Evolutionary conservation across 768 basidiomycete species (phyloP).

Genomic region (Cantharellus cinnabarinus): DNA sequence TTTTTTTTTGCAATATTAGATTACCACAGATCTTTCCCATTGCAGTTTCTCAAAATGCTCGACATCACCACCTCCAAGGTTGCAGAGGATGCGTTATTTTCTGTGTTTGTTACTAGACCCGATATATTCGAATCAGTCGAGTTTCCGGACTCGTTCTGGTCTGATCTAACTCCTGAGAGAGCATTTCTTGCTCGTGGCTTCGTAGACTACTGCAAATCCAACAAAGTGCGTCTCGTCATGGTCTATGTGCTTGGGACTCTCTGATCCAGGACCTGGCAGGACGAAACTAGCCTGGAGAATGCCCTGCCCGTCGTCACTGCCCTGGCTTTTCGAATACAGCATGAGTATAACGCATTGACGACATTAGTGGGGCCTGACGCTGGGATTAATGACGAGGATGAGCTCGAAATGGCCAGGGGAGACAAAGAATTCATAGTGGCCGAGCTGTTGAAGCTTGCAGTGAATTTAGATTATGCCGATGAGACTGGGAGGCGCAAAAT

Average conservation of each 20-base stretch:
- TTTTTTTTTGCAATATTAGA: neutral
- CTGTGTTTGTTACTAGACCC: conserved; percentile 42
- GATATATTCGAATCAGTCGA: conserved; percentile 48
- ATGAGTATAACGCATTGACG: conserved; percentile 45
- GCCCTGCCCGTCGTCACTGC: conserved; percentile 68
- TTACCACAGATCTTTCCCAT: conserved; percentile 10
- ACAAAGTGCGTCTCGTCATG: conserved; percentile 16
- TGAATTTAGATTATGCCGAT: conserved; percentile 75
- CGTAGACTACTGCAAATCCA: conserved; percentile 47
- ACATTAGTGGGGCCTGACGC: conserved; percentile 20
- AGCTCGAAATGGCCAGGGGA: conserved; percentile 27
- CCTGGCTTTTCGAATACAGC: conserved; percentile 56
- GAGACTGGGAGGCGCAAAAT: conserved; percentile 80
- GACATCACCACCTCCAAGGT: conserved; percentile 31
- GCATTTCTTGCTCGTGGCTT: conserved; percentile 71
- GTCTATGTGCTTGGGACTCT: neutral
- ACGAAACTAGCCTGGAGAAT: conserved; percentile 41
- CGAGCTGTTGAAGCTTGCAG: conserved; percentile 61
- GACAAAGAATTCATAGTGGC: conserved; percentile 49
- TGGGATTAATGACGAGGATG: conserved; percentile 23
- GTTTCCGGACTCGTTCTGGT: conserved; percentile 61
- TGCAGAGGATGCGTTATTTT: conserved; percentile 54
- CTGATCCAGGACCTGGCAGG: conserved; percentile 15
- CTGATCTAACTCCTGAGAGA: conserved; percentile 43
- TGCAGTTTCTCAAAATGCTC: conserved; percentile 35